These are phyloP conservation scores for Aegilops speltoides DNA, from an alignment of 176 grass and related monocot genomes.

Conservation along the genomic window DNA sequence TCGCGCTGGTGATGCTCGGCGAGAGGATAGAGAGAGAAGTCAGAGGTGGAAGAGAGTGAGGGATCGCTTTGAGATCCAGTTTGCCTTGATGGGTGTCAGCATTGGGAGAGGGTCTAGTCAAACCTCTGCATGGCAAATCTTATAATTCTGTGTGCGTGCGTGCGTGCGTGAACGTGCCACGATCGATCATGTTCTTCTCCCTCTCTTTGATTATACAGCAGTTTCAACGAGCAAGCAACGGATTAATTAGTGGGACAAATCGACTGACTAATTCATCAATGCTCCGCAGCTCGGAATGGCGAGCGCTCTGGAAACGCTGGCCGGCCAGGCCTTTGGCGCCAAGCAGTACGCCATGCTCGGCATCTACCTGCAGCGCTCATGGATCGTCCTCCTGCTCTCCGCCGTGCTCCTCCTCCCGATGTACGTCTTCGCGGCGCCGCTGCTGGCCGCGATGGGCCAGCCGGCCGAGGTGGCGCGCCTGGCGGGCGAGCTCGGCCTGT, in stretches of 20 bases:
- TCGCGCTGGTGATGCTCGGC: no score
- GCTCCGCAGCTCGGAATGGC: slow-evolving; percentile 45
- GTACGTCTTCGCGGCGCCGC: slow-evolving; percentile 18
- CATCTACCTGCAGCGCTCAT: slow-evolving; percentile 50
- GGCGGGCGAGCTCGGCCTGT: neutral
- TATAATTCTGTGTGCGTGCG: no score
- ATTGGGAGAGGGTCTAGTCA: no score
- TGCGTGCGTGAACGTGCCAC: no score
- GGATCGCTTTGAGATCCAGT: no score
- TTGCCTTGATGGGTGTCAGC: no score
- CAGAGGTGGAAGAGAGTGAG: no score
- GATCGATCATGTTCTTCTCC: no score
- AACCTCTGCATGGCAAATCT: no score
- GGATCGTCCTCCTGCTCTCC: slow-evolving; percentile 36
- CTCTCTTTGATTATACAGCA: no score
- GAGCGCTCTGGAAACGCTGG: slow-evolving; percentile 47
- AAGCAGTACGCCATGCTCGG: slow-evolving; percentile 50
- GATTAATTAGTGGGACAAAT: neutral
- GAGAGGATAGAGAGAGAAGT: no score
- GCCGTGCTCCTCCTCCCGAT: slow-evolving; percentile 27
- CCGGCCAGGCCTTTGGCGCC: slow-evolving; percentile 45
- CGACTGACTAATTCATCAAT: neutral
- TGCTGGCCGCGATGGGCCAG: slow-evolving; percentile 35
- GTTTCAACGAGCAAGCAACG: neutral
- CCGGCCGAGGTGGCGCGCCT: slow-evolving; percentile 15